These are phyloP conservation scores for Hysterium pulicare DNA, from an alignment of 2,329 filamentous ascomycete genomes.

Conservation along the genomic window DNA sequence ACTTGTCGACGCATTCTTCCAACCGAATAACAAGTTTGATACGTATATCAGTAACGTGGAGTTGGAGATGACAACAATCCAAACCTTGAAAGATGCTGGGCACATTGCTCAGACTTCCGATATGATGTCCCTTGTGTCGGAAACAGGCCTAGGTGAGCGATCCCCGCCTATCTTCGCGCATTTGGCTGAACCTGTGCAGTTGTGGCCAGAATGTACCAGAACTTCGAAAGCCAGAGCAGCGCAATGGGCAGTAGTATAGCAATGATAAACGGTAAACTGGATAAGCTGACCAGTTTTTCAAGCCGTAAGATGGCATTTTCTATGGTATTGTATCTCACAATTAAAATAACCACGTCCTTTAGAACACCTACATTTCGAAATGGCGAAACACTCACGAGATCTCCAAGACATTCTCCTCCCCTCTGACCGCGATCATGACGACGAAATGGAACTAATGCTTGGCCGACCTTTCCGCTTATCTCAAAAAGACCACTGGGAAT, in stretches of 20 bases:
- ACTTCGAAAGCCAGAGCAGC: background rate
- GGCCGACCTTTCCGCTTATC: background rate
- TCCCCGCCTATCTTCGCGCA: no score
- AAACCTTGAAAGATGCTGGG: conserved; percentile 1
- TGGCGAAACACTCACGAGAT: conserved; percentile 1
- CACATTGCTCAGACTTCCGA: background rate
- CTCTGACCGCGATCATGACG: background rate
- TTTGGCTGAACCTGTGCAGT: no score
- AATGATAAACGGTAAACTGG: conserved; percentile 1
- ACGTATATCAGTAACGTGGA: conserved; percentile 1
- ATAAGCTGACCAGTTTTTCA: background rate
- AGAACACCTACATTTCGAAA: background rate
- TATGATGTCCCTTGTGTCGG: conserved; percentile 1
- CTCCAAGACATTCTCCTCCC: conserved; percentile 1
- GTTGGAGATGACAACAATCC: background rate
- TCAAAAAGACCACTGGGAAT: conserved; percentile 3
- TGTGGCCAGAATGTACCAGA: conserved; percentile 1
- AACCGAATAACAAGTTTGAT: conserved; percentile 3
- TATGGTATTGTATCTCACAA: no score
- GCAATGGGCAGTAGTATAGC: conserved; percentile 1
- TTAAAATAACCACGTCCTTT: no score
- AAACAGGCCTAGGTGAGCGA: background rate
- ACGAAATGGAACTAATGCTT: background rate
- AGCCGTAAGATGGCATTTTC: no score
- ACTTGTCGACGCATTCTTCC: conserved; percentile 1